Conservation (phyloP, 2,329 filamentous ascomycete species). For the Epichloe sp. region DNA sequence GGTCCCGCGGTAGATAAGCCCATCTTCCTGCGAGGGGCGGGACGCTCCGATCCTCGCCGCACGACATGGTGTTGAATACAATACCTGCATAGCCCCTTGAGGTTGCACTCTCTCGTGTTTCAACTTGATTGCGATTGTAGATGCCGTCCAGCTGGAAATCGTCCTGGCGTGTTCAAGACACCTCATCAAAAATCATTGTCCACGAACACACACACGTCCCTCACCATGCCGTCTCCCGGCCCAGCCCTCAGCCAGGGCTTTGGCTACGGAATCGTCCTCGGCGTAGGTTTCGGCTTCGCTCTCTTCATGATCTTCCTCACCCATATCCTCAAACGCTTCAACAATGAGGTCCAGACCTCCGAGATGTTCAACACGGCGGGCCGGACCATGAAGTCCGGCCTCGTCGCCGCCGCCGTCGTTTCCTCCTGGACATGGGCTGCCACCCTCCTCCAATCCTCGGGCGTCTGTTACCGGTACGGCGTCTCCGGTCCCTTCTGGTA, state of each 20-base stretch:
- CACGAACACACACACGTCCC: background rate
- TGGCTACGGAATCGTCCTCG: constrained; percentile 68
- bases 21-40: too few relatives aligned
- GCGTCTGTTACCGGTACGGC: constrained; percentile 73
- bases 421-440: constrained; percentile 91
- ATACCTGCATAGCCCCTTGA: too few relatives aligned
- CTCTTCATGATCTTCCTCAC: constrained; percentile 65
- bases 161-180: too few relatives aligned
- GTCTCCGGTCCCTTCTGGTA: constrained; percentile 50
- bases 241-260: constrained; percentile 44
- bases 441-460: constrained; percentile 63
- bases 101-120: too few relatives aligned
- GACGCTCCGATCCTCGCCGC: too few relatives aligned
- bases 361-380: constrained; percentile 90
- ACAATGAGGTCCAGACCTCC: constrained; percentile 65
- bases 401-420: constrained; percentile 82
- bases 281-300: constrained; percentile 61
- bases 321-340: constrained; percentile 50
- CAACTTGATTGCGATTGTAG: too few relatives aligned
- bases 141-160: too few relatives aligned
- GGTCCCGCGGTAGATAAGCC: too few relatives aligned
- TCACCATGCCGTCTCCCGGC: constrained; percentile 8
- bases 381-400: constrained; percentile 74
- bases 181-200: too few relatives aligned
- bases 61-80: too few relatives aligned